These are phyloP conservation scores for Mortierella sp. DNA, from an alignment of 371 early-diverging fungal species.

Conservation along the genomic window DNA sequence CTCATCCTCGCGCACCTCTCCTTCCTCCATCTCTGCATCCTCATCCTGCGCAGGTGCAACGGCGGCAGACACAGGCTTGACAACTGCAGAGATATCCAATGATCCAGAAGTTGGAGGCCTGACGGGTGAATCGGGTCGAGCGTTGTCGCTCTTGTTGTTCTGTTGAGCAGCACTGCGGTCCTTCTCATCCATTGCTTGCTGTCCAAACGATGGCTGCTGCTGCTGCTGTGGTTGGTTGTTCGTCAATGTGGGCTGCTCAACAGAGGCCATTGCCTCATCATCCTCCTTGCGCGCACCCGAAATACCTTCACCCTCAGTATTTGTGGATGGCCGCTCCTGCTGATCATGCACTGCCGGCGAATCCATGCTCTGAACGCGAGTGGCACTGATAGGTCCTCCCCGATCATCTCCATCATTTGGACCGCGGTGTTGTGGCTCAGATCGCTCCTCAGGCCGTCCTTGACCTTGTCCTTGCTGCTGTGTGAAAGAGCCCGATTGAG, in stretches of 20 bases:
- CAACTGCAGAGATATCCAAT: neutral
- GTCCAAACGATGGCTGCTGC: neutral
- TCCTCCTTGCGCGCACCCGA: neutral
- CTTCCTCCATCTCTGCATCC: slow-evolving; percentile 52
- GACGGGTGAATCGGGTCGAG: neutral
- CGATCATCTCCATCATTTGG: neutral
- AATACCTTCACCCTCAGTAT: too few relatives aligned
- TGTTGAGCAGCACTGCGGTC: neutral
- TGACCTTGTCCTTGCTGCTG: neutral
- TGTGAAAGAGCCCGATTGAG: neutral
- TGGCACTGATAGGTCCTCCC: neutral
- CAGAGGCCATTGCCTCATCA: neutral
- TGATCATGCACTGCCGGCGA: neutral
- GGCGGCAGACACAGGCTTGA: neutral
- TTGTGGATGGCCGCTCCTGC: neutral
- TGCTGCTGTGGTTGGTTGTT: neutral
- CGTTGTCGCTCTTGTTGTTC: neutral
- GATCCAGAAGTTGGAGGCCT: neutral
- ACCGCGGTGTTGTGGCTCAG: neutral
- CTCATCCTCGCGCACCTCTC: slow-evolving; percentile 49
- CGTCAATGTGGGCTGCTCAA: neutral
- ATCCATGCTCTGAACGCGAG: neutral
- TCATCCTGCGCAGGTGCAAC: slow-evolving; percentile 13
- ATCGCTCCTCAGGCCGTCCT: neutral
- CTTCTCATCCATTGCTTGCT: neutral